phyloP scores from a whole-genome alignment of 768 basidiomycete genomes.

The Dioszegia crocea region DNA sequence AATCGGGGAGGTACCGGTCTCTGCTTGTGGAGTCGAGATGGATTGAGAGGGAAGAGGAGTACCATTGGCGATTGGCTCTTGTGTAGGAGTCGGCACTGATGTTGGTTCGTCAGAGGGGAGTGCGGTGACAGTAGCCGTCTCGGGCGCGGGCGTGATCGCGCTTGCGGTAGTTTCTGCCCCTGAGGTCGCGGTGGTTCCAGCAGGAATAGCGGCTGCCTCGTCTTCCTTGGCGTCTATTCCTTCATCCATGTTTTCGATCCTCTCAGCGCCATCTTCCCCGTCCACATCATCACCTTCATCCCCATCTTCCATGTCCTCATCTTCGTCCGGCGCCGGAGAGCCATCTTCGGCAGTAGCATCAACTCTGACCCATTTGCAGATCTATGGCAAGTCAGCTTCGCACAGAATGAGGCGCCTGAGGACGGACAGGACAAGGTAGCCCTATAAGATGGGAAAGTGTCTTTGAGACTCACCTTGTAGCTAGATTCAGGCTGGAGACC shows the following conservation, averaged over 20 bases:
- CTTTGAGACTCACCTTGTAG: slow-evolving; percentile 28
- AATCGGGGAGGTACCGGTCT: background rate
- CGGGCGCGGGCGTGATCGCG: background rate
- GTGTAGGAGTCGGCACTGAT: no score
- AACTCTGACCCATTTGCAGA: slow-evolving; percentile 41
- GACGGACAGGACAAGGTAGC: background rate
- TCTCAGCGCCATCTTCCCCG: slow-evolving; percentile 6
- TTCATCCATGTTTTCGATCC: background rate
- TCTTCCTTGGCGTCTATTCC: slow-evolving; percentile 9
- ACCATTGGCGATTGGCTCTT: no score
- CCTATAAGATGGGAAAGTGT: no score
- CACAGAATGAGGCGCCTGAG: background rate
- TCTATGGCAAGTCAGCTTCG: slow-evolving; percentile 15
- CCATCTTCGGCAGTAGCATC: slow-evolving; percentile 19
- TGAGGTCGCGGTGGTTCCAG: background rate
- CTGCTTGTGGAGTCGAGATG: no score
- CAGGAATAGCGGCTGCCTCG: background rate
- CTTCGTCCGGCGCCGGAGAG: slow-evolving; percentile 18
- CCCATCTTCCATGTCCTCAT: slow-evolving; percentile 17
- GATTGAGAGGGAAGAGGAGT: no score
- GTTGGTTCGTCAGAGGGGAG: background rate
- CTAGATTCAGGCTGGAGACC: slow-evolving; percentile 39
- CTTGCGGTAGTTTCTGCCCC: background rate
- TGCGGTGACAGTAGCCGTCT: slow-evolving; percentile 1
- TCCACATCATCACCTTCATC: slow-evolving; percentile 22